Evolutionary conservation across 208 protist species (phyloP).

Genomic region (Blastocrithidia nonstop): DNA sequence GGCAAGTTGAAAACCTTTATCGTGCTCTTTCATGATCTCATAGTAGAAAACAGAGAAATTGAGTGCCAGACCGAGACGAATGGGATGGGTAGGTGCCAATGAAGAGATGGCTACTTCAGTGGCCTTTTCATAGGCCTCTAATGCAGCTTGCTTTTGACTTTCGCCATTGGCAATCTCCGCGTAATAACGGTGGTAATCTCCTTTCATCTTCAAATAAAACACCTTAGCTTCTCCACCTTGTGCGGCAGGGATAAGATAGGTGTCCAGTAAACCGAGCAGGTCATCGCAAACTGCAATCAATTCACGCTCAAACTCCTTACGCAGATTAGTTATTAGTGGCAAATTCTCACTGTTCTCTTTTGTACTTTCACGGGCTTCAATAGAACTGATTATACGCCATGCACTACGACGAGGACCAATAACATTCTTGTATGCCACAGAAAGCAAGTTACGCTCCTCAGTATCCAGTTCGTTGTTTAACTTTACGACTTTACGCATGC

Average conservation of each 20-base stretch:
- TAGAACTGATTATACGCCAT: constrained; percentile 96
- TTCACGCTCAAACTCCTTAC: constrained; percentile 94
- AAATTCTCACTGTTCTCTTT: constrained; percentile 83
- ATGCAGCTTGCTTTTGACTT: constrained; percentile 55
- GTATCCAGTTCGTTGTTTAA: constrained; percentile 93
- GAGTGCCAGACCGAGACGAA: constrained; percentile 97
- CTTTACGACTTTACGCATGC: constrained; percentile 95
- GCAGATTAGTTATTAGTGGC: constrained; percentile 88
- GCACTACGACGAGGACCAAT: constrained; percentile 97
- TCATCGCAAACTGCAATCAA: constrained; percentile 96
- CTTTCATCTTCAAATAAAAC: constrained; percentile 94
- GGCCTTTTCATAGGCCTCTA: constrained; percentile 83
- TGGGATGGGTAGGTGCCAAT: constrained; percentile 93
- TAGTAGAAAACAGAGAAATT: constrained; percentile 99
- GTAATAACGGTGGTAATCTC: constrained; percentile 95
- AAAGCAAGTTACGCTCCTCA: constrained; percentile 99
- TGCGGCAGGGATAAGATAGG: constrained; percentile 93
- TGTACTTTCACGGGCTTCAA: constrained; percentile 93
- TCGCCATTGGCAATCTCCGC: constrained; percentile 93
- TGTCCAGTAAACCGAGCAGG: constrained; percentile 91
- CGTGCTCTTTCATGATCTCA: constrained; percentile 96
- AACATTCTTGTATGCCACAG: constrained; percentile 99
- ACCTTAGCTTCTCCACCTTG: constrained; percentile 85
- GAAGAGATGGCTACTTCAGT: constrained; percentile 76
- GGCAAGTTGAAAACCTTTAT: constrained; percentile 87